Conservation (phyloP, 2,329 filamentous ascomycete genomes). For the Sporothrix protearum region DNA sequence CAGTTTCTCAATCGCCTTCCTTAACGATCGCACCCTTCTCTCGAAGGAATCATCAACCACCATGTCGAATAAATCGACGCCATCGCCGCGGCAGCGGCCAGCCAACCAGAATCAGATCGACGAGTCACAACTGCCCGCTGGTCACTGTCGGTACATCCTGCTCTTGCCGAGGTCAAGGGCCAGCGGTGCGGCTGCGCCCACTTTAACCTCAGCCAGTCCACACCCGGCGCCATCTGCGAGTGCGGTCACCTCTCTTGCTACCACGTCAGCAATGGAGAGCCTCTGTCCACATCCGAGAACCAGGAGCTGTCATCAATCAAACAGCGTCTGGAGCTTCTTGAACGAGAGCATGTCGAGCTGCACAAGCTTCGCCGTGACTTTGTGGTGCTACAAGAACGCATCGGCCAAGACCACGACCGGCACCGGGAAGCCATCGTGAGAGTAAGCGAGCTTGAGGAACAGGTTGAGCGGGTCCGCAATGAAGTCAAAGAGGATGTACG, state of each 20-base stretch:
- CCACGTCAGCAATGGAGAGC: conserved; percentile 49
- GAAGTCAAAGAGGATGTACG: conserved; percentile 53
- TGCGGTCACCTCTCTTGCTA: conserved; percentile 61
- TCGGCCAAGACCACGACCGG: conserved; percentile 33
- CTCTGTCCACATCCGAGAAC: conserved; percentile 38
- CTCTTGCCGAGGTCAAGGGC: conserved; percentile 55
- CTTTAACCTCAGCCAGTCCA: conserved; percentile 52
- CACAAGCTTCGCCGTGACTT: conserved; percentile 33
- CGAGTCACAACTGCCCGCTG: conserved; percentile 51
- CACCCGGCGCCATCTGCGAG: conserved; percentile 54
- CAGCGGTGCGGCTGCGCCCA: conserved; percentile 57
- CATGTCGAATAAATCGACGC: conserved; percentile 31
- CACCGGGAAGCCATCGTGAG: conserved; percentile 42
- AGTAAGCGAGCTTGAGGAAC: conserved; percentile 52
- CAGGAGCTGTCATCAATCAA: conserved; percentile 49
- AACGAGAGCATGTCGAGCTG: conserved; percentile 41
- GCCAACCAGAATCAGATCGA: conserved; percentile 35
- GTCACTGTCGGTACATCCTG: conserved; percentile 58
- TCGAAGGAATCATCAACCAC: neutral
- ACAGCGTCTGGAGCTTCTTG: conserved; percentile 44
- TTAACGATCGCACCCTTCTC: neutral
- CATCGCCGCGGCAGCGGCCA: conserved; percentile 34
- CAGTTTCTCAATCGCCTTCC: neutral
- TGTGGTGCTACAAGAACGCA: conserved; percentile 28
- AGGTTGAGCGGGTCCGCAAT: conserved; percentile 50